Base-by-base conservation (phyloP, 345 rosid genomes). In the Moringa oleifera region DNA sequence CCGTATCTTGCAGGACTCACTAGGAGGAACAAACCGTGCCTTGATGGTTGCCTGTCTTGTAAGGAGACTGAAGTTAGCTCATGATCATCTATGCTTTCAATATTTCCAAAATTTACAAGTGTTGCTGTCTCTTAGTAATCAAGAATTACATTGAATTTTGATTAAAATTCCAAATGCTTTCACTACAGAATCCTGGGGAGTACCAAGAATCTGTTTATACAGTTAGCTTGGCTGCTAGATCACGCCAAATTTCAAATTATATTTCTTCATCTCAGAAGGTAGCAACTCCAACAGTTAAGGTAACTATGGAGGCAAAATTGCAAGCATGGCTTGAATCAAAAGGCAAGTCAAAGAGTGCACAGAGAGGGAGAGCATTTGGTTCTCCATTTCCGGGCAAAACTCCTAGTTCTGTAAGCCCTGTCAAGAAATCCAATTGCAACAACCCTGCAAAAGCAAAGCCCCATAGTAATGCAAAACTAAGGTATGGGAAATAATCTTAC, bases 1-100 rank as follows among this genome's bases (percentile, higher is more conserved):
- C 31, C 78, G 97, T 50, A 88, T 94, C 71, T 57, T 90, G 79
- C 97, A 90, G 68, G 97, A 94, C 67, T 94, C 99, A 23, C 83
- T 94, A 20, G 99, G 99, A 45, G 99, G 99, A 65, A 85, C 82
- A 37, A 94, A 91, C 50, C 79, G 75, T 25, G 82, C 96, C 55
- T 70, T 94, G 70, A 88, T 90, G 99, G 88, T 90, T 33, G 96
- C 95, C 59, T 94, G 99, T 55, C 72, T 94, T 78, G 99, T 94
- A 79, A 22, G 77, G n/a, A 62, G 17, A 59, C 18, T 5, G 19
- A 46, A 36, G 13, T 18, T 46, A 25, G 4, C 20, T 31, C n/a
- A 10, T 36, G 7, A 16, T 62, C 37, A 25, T 15, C 8, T 60
- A 28, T 22, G 3, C 41, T 2, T 28, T n/a, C n/a, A n/a, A n/a